Evolutionary conservation across 805 yeast genomes (phyloP).

Genomic region (Saccharomycopsis schoenii): DNA sequence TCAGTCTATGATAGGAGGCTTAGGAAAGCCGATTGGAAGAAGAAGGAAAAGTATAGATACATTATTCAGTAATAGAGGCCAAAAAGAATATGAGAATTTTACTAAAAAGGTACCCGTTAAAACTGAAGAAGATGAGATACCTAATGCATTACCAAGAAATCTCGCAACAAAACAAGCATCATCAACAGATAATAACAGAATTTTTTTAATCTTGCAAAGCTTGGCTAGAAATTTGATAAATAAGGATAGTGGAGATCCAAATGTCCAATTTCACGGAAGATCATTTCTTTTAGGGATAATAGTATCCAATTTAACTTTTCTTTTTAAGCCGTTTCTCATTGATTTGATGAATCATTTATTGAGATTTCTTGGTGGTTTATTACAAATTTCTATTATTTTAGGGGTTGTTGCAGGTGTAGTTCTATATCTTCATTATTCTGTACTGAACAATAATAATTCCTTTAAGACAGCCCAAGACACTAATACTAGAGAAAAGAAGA

Average conservation of each 20-base stretch:
- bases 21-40: background rate
- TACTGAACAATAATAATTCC: background rate
- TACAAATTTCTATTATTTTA: background rate
- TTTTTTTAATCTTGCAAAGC: background rate
- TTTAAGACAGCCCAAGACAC: background rate
- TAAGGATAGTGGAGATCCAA: background rate
- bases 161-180: background rate
- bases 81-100: background rate
- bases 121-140: background rate
- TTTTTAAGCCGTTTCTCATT: background rate
- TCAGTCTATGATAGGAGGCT: background rate
- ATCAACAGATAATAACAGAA: background rate
- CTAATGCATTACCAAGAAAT: background rate
- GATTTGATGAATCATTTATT: background rate
- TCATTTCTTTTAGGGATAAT: background rate
- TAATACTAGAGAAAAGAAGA: background rate
- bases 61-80: background rate
- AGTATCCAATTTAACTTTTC: background rate
- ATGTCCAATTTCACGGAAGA: background rate
- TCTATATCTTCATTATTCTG: background rate
- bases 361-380: background rate
- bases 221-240: background rate
- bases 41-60: background rate
- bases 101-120: background rate
- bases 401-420: background rate